A percentile compares a stretch with the other conserved stretches of the same genome.
These are phyloP conservation scores for Eucalyptus pauciflora DNA, from an alignment of 345 rosid species.

Conservation along the genomic window DNA sequence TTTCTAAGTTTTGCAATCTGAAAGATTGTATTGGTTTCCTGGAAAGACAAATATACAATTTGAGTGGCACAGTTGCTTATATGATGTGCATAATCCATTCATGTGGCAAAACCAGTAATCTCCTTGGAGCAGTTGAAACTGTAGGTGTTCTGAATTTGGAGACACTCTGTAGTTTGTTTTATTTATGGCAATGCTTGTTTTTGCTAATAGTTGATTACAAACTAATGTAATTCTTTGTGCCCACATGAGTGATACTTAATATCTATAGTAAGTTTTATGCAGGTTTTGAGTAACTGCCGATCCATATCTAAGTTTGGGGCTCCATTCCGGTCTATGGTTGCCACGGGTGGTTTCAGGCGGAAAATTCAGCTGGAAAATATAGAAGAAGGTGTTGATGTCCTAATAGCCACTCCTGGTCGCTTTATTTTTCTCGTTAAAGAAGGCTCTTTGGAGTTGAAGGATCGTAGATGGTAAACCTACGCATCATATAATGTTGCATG, in stretches of 20 bases:
- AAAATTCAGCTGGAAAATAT: constrained; percentile 78
- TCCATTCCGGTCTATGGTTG: constrained; percentile 84
- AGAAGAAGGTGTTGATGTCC: constrained; percentile 66
- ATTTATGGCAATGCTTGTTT: not conserved
- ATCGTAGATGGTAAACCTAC: constrained; percentile 50
- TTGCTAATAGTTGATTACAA: not conserved
- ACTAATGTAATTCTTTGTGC: not conserved
- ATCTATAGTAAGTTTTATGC: constrained; percentile 9
- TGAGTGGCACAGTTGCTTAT: not conserved
- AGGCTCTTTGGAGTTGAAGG: constrained; percentile 49
- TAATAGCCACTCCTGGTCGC: constrained; percentile 93
- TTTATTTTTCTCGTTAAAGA: constrained; percentile 66
- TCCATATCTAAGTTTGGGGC: constrained; percentile 71
- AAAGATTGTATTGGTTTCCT: not conserved
- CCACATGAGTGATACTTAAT: not conserved
- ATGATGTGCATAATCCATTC: not conserved
- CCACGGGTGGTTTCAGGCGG: constrained; percentile 83
- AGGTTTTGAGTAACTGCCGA: constrained; percentile 77
- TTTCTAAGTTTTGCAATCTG: not conserved
- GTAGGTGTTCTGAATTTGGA: not conserved
- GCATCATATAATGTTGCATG: not conserved
- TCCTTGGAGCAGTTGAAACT: not conserved
- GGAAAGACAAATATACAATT: not conserved
- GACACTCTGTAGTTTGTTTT: not conserved
- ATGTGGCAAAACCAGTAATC: not conserved